These are phyloP conservation scores for Stagonosporopsis chrysanthemi DNA, from an alignment of 2,329 filamentous ascomycete species.

Conservation along the genomic window DNA sequence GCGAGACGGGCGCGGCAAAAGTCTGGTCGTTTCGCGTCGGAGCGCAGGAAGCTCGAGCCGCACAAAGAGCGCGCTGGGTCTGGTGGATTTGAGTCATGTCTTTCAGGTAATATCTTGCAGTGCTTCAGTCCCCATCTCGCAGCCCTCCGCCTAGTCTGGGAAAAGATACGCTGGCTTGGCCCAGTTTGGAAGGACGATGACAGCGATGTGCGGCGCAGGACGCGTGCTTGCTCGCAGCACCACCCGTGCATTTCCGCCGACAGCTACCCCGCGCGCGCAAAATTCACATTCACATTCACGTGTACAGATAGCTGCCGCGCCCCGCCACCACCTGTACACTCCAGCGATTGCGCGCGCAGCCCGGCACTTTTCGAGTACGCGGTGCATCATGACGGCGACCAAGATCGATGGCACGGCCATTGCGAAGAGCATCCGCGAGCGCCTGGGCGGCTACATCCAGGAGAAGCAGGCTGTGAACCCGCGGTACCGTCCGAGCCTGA, in stretches of 20 bases:
- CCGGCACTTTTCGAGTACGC: conserved; percentile 59
- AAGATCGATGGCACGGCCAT: conserved; percentile 97
- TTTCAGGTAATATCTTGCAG: conserved; percentile 17
- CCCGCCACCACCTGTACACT: conserved; percentile 30
- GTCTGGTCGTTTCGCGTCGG: conserved; percentile 38
- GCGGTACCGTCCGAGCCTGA: conserved; percentile 85
- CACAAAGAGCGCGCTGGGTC: conserved; percentile 13
- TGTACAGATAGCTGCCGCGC: conserved; percentile 11
- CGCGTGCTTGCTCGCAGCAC: conserved; percentile 23
- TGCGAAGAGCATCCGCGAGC: conserved; percentile 88
- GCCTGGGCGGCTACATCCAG: conserved; percentile 79
- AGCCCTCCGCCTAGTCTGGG: conserved; percentile 33
- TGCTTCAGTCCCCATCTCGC: conserved; percentile 22
- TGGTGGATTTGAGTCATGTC: conserved; percentile 15
- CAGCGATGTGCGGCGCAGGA: conserved; percentile 39
- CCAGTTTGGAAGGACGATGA: conserved; percentile 29
- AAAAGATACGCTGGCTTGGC: conserved; percentile 35
- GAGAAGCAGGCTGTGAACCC: conserved; percentile 83
- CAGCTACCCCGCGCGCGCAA: conserved; percentile 43
- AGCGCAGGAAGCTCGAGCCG: conserved; percentile 15
- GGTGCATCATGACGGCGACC: conserved; percentile 77
- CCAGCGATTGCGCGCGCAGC: conserved; percentile 21
- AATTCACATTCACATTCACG: conserved; percentile 29
- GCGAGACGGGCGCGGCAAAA: conserved; percentile 24
- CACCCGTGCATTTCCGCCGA: conserved; percentile 39